phyloP scores from a whole-genome alignment of 2,329 filamentous ascomycete species.

The Colletotrichum eremochloae region DNA sequence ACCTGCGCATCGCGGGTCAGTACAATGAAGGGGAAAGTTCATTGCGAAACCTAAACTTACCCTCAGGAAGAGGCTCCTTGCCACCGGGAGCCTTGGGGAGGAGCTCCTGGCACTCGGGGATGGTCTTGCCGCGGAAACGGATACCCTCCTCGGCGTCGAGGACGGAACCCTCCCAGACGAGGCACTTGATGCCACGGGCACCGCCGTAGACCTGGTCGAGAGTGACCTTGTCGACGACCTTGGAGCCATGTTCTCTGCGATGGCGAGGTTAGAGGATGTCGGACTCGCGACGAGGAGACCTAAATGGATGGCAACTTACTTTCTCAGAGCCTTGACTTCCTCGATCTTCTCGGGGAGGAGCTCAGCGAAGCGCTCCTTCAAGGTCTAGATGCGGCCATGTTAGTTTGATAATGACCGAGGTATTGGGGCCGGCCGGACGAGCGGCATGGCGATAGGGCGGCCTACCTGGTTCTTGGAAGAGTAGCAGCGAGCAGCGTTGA shows the following conservation, averaged over 20 bases:
- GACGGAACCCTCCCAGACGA: conserved; percentile 99
- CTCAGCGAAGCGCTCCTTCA: conserved; percentile 99
- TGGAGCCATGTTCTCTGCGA: conserved; percentile 89
- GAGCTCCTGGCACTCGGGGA: conserved; percentile 97
- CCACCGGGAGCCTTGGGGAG: conserved; percentile 97
- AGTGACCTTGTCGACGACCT: conserved; percentile 96
- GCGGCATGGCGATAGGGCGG: conserved; percentile 25
- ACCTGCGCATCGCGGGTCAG: conserved; percentile 62
- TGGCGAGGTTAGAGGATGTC: conserved; percentile 42
- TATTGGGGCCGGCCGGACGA: conserved; percentile 43
- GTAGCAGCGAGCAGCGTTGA: conserved; percentile 90
- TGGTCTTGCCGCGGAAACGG: conserved; percentile 98
- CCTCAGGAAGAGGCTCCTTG: conserved; percentile 96
- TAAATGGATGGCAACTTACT: conserved; percentile 70
- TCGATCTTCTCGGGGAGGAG: conserved; percentile 96
- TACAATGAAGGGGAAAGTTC: background rate
- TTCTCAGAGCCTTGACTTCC: conserved; percentile 98
- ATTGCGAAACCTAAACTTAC: conserved; percentile 55
- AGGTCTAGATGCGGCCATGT: conserved; percentile 69
- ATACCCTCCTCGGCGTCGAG: conserved; percentile 99
- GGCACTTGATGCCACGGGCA: conserved; percentile 97
- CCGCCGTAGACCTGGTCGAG: conserved; percentile 99
- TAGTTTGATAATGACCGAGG: conserved; percentile 44
- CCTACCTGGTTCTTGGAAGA: conserved; percentile 91
- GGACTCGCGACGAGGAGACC: conserved; percentile 30